Evolutionary conservation across 2,329 filamentous ascomycete species (phyloP), one percentile per base, ranked within the genome.

Genomic region (Cucurbitaria berberidis): DNA sequence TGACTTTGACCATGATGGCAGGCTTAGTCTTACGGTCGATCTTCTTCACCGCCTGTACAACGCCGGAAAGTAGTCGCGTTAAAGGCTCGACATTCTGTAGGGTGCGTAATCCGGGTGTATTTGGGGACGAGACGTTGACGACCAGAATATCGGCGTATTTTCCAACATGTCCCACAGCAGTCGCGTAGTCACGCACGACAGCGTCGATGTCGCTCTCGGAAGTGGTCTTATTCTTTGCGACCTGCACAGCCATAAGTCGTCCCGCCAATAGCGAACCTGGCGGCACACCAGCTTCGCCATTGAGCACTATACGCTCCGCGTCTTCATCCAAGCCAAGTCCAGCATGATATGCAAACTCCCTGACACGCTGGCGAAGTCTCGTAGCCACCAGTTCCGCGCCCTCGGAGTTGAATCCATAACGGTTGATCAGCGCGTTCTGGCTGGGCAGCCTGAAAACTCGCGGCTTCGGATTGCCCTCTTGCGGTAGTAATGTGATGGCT

Each of bases 1-100:
- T 96, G 18, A 99, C 93, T 80, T 99, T 99, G 67, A 99, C 95
- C 91, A 99, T 96, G 52, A 99, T 91, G 51, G 82, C 86, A 0
- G 90, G 91, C 68, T 88, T 90, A 0, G 82, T 85, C 72, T 85
- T 89, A 62, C 93, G 83, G 24, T 89, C 81, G 11, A 89, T 83
- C 57, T 81, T 80, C 62, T 84, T 80, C 0, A 92, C 92, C 49
- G 93, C 90, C 15, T 85, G 81, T 1, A 98, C 93, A 0, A 98
- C 93, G 0, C 90, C 90, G 9, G 82, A 84, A 35, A 99, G 79
- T 41, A 99, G 88, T 36, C 85, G 81, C 2, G 91, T 93, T 51
- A 99, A 78, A 1, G 93, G 93, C 60, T 89, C 91, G 0, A 88
- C 85, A 2, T 90, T 89, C 77, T 99, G 95, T 32, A 99, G 80